phyloP scores from a whole-genome alignment of 805 yeast genomes.

The Clavispora santaluciae region DNA sequence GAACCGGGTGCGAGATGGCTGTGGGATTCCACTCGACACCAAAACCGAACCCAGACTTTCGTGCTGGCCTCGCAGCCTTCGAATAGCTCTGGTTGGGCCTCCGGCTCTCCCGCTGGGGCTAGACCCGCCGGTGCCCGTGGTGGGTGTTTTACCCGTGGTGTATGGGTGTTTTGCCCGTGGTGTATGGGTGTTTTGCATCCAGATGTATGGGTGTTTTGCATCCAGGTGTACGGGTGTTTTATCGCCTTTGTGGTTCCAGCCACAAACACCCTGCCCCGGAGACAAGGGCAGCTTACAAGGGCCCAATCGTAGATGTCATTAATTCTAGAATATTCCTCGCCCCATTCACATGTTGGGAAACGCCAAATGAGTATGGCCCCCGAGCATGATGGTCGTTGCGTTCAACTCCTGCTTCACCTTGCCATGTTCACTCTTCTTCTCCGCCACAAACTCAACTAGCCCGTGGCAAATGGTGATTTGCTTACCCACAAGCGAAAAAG shows the following conservation, averaged over 20 bases:
- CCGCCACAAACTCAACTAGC: constrained; percentile 27
- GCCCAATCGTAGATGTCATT: neutral
- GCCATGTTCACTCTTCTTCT: constrained; percentile 23
- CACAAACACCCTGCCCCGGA: neutral
- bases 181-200: neutral
- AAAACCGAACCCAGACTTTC: no score
- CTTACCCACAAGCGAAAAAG: constrained; percentile 29
- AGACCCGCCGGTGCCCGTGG: no score
- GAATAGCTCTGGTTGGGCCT: no score
- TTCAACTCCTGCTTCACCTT: constrained; percentile 16
- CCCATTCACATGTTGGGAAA: constrained; percentile 30
- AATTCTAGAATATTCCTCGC: neutral
- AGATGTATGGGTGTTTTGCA: neutral
- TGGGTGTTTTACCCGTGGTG: neutral
- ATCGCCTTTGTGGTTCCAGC: neutral
- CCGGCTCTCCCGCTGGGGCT: no score
- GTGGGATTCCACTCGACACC: no score
- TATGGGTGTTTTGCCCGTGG: neutral
- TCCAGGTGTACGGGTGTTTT: neutral
- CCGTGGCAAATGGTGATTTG: constrained; percentile 37
- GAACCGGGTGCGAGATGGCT: no score
- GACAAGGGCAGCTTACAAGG: no score
- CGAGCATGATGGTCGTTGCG: constrained; percentile 24
- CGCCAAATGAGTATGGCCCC: constrained; percentile 31
- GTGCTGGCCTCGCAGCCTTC: no score